A percentile compares a stretch with the other conserved stretches of the same genome.
Conservation (phyloP, 2,329 filamentous ascomycete species). For the Neocucurbitaria cava region DNA sequence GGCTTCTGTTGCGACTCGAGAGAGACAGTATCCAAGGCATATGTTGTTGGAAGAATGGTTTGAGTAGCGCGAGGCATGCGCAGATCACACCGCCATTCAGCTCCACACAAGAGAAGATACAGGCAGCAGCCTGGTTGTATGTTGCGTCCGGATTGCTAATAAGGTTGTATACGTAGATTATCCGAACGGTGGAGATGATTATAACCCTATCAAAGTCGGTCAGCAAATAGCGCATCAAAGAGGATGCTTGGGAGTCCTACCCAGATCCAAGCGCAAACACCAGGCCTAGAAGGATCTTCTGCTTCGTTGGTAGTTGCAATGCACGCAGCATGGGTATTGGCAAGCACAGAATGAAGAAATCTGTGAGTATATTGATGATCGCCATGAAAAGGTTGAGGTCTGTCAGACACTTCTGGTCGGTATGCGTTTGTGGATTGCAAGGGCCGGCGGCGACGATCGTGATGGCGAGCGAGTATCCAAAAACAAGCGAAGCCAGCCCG, state of each 20-base stretch:
- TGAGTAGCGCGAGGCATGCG: conserved; percentile 20
- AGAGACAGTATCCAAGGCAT: conserved; percentile 18
- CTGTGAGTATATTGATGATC: conserved; percentile 45
- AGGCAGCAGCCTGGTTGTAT: conserved; percentile 25
- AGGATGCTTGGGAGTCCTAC: conserved; percentile 3
- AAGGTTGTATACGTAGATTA: conserved; percentile 26
- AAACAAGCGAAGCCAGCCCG: conserved; percentile 15
- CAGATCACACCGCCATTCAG: conserved; percentile 29
- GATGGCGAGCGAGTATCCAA: conserved; percentile 24
- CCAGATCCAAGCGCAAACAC: conserved; percentile 39
- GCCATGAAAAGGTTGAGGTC: conserved; percentile 25
- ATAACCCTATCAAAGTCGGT: conserved; percentile 12
- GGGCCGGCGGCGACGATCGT: conserved; percentile 25
- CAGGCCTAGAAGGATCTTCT: conserved; percentile 37
- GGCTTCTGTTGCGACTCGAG: conserved; percentile 10
- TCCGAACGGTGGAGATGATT: conserved; percentile 25
- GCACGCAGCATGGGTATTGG: conserved; percentile 30
- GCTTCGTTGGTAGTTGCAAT: conserved; percentile 32
- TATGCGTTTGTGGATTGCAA: conserved; percentile 21
- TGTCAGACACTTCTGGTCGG: conserved; percentile 20
- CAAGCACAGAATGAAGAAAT: conserved; percentile 41
- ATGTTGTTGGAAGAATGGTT: conserved; percentile 21
- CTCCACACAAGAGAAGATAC: conserved; percentile 25
- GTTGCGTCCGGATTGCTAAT: conserved; percentile 24
- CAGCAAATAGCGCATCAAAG: background rate